Base-by-base conservation (phyloP, 2,329 filamentous ascomycete genomes). In the Colletotrichum sp. region DNA sequence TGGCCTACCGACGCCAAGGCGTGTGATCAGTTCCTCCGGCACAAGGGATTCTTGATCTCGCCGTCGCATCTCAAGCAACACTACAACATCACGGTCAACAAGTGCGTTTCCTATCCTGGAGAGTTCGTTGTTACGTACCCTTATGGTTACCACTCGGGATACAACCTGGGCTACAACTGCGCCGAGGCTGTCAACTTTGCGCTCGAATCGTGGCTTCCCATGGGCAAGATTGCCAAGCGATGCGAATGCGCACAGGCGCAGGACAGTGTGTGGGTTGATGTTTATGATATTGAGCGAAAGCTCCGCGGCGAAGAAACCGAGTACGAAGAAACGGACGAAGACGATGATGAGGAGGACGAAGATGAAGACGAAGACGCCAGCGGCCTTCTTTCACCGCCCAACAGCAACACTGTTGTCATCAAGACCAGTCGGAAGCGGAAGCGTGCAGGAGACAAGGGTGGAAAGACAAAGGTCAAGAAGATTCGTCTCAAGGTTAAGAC, bases 111-210 rank as follows among this genome's bases (percentile, higher is more conserved):
- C 66, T 96, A 98, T 80, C 97, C 98, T 77, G 96, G 97, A 76
- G 97, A 99, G 82, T 99, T 99, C 79, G 96, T 99, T 77, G 98
- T 99, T 78, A 99, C 97, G 0, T 99, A 98, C 83, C 97, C 97
- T 0, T 99, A 99, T 81, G 97, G 97, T 26, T 99, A 99, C 83
- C 97, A 99, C 83, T 99, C 97, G 7, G 97, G 97, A 6, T 99
- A 98, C 84, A 99, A 99, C 80, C 88, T 99, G 48, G 97, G 98
- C 18, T 99, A 99, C 87, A 99, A 99, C 83, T 99, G 97, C 85
- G 97, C 97, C 32, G 97, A 99, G 83, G 98, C 97, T 9, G 97
- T 99, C 86, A 99, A 99, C 83, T 99, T 99, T 84, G 97, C 96
- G 7, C 93, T 98, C 10, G 96, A 98, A 79, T 94, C 95, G 34